Conservation (phyloP, 805 yeast genomes). For the Starmerella riodocensis region DNA sequence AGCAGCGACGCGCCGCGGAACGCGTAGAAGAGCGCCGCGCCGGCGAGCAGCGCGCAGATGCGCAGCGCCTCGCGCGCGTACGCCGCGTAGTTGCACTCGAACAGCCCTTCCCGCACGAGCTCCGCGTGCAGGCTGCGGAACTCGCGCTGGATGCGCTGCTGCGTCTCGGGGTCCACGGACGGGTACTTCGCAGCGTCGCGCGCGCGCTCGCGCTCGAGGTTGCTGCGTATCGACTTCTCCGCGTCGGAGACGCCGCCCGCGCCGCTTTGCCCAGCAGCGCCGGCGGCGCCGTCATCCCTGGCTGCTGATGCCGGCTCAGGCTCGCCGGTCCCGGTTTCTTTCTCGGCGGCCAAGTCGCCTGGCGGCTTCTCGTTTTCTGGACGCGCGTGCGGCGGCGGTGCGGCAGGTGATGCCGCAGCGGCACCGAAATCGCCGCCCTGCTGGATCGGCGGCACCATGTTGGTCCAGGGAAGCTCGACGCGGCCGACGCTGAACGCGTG, state of each 20-base stretch:
- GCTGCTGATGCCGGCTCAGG: no score
- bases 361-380: no score
- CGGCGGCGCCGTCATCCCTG: no score
- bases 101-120: conserved; percentile 46
- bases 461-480: conserved; percentile 54
- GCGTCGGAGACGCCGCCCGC: no score
- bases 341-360: no score
- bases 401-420: no score
- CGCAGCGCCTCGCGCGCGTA: conserved; percentile 59
- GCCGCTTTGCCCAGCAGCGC: no score
- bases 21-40: conserved; percentile 37
- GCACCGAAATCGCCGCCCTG: conserved; percentile 44
- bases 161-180: conserved; percentile 53
- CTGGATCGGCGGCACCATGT: conserved; percentile 77
- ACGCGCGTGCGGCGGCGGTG: no score
- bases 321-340: no score
- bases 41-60: conserved; percentile 40
- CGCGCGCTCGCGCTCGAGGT: conserved; percentile 43
- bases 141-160: conserved; percentile 39
- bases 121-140: conserved; percentile 48
- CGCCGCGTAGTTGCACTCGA: conserved; percentile 59
- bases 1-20: conserved; percentile 17
- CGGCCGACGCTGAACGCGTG: conserved; percentile 51
- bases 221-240: conserved; percentile 37
- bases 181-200: conserved; percentile 50